These are phyloP conservation scores for Zelopaecilomyces penicillatus DNA, from an alignment of 2,329 filamentous ascomycete genomes.

Conservation along the genomic window DNA sequence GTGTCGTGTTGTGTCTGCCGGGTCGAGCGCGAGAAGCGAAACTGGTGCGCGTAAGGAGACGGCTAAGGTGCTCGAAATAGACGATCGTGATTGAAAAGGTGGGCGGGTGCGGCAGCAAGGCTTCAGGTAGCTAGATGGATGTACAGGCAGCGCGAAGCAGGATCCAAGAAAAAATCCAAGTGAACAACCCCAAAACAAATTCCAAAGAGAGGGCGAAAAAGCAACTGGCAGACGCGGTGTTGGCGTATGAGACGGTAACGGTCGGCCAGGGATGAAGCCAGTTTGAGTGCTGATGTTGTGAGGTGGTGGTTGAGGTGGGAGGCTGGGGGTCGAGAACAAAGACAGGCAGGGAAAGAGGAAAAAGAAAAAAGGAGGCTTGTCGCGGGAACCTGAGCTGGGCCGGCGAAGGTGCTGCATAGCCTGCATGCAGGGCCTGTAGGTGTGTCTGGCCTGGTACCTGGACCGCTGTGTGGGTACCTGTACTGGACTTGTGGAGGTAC, in stretches of 20 bases:
- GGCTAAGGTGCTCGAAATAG: too few species aligned
- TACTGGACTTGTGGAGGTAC: too few species aligned
- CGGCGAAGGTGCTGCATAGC: background rate
- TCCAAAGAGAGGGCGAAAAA: too few species aligned
- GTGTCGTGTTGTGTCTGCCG: too few species aligned
- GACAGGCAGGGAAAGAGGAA: background rate
- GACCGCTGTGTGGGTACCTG: too few species aligned
- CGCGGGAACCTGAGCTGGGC: background rate
- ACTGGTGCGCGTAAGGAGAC: too few species aligned
- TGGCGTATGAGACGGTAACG: background rate
- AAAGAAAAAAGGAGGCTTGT: background rate
- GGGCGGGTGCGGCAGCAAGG: too few species aligned
- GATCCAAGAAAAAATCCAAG: background rate
- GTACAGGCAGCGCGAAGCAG: background rate
- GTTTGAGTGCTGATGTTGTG: background rate
- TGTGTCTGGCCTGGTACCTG: too few species aligned
- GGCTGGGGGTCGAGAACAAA: background rate
- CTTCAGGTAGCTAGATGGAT: background rate
- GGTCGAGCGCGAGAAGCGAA: too few species aligned
- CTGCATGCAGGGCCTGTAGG: too few species aligned
- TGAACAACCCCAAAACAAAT: background rate
- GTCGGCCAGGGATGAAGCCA: slow-evolving; percentile 4
- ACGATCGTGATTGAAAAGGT: too few species aligned
- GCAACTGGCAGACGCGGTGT: background rate
- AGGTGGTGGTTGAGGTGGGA: slow-evolving; percentile 15